These are phyloP conservation scores for Persicaria tinctoria DNA, from an alignment of 148 eudicot genomes.

Conservation along the genomic window DNA sequence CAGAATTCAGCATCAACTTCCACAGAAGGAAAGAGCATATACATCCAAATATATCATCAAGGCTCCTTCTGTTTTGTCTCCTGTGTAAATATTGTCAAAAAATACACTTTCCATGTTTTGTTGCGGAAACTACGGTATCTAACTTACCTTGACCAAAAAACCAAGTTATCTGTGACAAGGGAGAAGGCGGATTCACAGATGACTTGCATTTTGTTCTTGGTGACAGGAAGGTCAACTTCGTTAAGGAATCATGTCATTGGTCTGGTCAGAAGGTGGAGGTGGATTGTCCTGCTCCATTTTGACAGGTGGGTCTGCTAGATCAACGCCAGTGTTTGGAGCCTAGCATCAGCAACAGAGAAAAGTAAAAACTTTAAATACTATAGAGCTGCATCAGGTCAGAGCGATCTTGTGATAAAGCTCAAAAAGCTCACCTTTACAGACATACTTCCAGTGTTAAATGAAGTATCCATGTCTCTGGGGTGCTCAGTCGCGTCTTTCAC, in stretches of 20 bases:
- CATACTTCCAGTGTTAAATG: background rate
- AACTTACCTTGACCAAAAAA: background rate
- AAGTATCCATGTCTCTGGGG: constrained; percentile 10
- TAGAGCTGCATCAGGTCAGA: background rate
- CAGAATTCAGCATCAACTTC: background rate
- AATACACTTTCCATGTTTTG: constrained; percentile 4
- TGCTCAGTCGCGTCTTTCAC: background rate
- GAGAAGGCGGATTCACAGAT: background rate
- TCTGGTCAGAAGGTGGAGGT: constrained; percentile 12
- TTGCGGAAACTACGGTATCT: constrained; percentile 1
- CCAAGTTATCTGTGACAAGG: background rate
- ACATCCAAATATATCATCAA: background rate
- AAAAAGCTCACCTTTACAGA: constrained; percentile 9
- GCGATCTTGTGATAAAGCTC: background rate
- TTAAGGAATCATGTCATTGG: constrained; percentile 12
- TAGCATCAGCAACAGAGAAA: background rate
- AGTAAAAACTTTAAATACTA: background rate
- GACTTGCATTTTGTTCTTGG: background rate
- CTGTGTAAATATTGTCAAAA: background rate
- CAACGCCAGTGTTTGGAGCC: constrained; percentile 10
- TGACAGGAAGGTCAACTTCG: background rate
- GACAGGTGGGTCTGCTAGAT: constrained; percentile 6
- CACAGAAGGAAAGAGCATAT: constrained; percentile 2
- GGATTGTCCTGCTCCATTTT: constrained; percentile 13
- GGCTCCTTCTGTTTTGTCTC: background rate